phyloP scores from a whole-genome alignment of 139 green algal species.

The Micractinium conductrix region DNA sequence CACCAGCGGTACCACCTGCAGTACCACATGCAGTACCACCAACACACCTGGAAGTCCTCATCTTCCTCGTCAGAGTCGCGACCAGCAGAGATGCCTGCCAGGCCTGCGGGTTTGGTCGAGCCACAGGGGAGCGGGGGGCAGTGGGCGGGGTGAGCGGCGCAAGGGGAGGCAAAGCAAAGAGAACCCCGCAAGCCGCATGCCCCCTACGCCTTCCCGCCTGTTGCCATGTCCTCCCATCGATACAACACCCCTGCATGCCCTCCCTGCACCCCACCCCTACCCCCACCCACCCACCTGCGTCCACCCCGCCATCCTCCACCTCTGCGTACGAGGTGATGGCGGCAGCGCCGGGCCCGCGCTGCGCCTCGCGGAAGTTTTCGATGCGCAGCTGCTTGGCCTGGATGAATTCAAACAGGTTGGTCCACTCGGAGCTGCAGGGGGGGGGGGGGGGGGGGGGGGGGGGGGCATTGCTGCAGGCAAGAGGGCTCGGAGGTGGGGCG shows the following conservation, averaged over 20 bases:
- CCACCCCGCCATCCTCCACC: constrained; percentile 62
- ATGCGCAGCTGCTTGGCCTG: constrained; percentile 83
- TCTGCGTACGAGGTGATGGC: constrained; percentile 34
- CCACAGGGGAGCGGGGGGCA: background rate
- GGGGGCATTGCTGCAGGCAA: background rate
- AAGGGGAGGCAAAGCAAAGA: background rate
- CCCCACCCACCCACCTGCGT: constrained; percentile 60
- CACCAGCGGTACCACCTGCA: too few relatives aligned
- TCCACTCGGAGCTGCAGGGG: constrained; percentile 75
- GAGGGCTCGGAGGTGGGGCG: too few relatives aligned
- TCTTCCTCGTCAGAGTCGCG: constrained; percentile 63
- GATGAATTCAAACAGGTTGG: constrained; percentile 94
- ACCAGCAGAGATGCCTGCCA: background rate
- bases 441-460: background rate
- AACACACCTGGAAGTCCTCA: constrained; percentile 58
- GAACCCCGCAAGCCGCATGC: too few relatives aligned
- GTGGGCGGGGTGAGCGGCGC: background rate
- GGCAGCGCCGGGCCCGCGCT: constrained; percentile 64
- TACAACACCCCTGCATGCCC: too few relatives aligned
- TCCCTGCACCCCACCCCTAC: too few relatives aligned
- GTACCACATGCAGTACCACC: background rate
- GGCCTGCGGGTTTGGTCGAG: too few relatives aligned
- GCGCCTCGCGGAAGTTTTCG: constrained; percentile 84
- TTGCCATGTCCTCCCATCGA: too few relatives aligned
- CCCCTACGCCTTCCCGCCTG: too few relatives aligned